Conservation (phyloP, 352 stramenopile species). For the Phytophthora tubulina region DNA sequence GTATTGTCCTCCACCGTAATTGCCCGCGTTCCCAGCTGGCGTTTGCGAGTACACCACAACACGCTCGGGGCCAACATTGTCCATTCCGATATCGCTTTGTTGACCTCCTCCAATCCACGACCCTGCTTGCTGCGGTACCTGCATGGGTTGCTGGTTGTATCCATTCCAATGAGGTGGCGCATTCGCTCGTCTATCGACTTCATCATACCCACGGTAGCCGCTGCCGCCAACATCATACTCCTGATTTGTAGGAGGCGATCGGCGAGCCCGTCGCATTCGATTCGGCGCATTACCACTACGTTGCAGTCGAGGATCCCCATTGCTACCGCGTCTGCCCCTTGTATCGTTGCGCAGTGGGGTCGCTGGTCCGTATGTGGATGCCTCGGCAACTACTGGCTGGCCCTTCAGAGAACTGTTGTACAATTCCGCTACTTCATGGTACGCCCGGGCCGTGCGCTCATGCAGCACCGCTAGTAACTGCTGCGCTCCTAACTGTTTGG, state of each 20-base stretch:
- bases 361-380: slow-evolving; percentile 28
- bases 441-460: slow-evolving; percentile 55
- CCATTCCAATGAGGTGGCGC: slow-evolving; percentile 30
- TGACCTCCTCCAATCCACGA: slow-evolving; percentile 24
- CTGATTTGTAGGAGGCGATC: slow-evolving; percentile 23
- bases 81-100: slow-evolving; percentile 28
- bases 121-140: slow-evolving; percentile 29
- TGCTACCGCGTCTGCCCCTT: slow-evolving; percentile 25
- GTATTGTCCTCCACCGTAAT: slow-evolving; percentile 36
- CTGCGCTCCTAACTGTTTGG: slow-evolving; percentile 84
- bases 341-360: slow-evolving; percentile 20
- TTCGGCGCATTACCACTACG: slow-evolving; percentile 23
- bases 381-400: slow-evolving; percentile 35
- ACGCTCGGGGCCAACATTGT: slow-evolving; percentile 40
- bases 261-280: slow-evolving; percentile 31
- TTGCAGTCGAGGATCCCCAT: slow-evolving; percentile 37
- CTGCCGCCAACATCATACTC: slow-evolving; percentile 40
- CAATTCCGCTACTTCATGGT: slow-evolving; percentile 73
- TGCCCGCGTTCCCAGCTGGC: slow-evolving; percentile 3
- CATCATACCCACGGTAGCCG: slow-evolving; percentile 38
- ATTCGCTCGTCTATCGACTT: slow-evolving; percentile 32
- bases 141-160: slow-evolving; percentile 42
- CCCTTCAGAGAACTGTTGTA: slow-evolving; percentile 69
- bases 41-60: slow-evolving; percentile 51
- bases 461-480: slow-evolving; percentile 75